Percentiles rank a stretch among this genome's conserved stretches.
Conservation (phyloP, 768 basidiomycete species). For the Amanita phalloides region DNA sequence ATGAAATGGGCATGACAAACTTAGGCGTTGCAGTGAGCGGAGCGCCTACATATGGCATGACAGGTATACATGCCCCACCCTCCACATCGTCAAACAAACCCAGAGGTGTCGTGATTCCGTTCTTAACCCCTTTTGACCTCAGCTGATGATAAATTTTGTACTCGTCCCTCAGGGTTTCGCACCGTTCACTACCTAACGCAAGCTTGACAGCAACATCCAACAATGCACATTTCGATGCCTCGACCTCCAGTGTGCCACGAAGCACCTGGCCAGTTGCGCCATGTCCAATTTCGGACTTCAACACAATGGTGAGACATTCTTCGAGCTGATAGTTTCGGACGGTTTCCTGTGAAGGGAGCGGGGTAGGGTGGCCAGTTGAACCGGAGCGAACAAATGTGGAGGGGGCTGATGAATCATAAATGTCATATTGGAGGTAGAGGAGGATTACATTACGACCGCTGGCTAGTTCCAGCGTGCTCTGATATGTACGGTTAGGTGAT, state of each 20-base stretch:
- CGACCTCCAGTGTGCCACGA: no score
- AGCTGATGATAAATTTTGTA: constrained; percentile 9
- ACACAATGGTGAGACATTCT: constrained; percentile 5
- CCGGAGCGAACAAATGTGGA: neutral
- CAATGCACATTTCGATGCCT: no score
- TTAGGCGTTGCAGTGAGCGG: no score
- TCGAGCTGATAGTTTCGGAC: constrained; percentile 7
- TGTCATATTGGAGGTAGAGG: neutral
- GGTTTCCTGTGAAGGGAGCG: constrained; percentile 5
- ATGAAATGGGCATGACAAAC: no score
- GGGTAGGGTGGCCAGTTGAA: constrained; percentile 10
- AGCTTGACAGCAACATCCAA: no score
- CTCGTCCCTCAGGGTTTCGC: constrained; percentile 9
- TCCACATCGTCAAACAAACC: constrained; percentile 9
- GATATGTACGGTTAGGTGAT: neutral
- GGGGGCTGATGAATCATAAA: neutral
- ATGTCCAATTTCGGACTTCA: no score
- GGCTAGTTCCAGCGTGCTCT: no score
- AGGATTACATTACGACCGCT: neutral
- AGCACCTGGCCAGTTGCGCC: no score
- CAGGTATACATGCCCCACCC: constrained; percentile 4
- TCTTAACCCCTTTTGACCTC: constrained; percentile 3
- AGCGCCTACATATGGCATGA: no score
- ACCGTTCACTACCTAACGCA: neutral
- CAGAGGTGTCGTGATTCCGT: no score